Evolutionary conservation across 2,329 filamentous ascomycete species (phyloP).

Genomic region (Penicillium sp.): DNA sequence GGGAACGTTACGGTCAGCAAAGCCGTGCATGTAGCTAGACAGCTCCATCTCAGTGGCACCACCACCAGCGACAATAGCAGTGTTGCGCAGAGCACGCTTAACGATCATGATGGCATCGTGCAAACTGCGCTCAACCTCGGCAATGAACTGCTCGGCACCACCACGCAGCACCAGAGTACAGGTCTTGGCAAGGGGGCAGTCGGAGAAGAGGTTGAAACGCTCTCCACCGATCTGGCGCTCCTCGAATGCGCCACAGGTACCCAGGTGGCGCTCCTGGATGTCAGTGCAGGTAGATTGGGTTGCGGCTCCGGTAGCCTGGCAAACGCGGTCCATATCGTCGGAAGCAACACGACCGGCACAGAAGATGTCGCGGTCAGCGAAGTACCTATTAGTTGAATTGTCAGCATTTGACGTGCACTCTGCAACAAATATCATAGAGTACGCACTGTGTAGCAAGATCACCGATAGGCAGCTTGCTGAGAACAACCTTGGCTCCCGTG

Average conservation of each 20-base stretch:
- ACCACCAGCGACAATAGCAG: slow-evolving; percentile 90
- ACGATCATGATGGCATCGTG: slow-evolving; percentile 99
- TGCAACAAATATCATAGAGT: neutral
- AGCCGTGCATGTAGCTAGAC: slow-evolving; percentile 88
- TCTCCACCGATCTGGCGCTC: slow-evolving; percentile 97
- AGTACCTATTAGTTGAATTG: slow-evolving; percentile 57
- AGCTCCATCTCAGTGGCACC: slow-evolving; percentile 97
- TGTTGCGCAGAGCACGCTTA: slow-evolving; percentile 95
- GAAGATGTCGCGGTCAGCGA: slow-evolving; percentile 97
- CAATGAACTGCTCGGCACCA: slow-evolving; percentile 98
- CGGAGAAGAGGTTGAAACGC: slow-evolving; percentile 97
- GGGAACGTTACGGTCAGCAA: slow-evolving; percentile 86
- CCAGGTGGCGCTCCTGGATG: slow-evolving; percentile 84
- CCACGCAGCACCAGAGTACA: slow-evolving; percentile 94
- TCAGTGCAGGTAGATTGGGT: slow-evolving; percentile 96
- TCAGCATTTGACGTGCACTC: neutral
- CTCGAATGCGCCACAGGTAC: slow-evolving; percentile 86
- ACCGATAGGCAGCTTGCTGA: slow-evolving; percentile 95
- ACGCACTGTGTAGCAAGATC: slow-evolving; percentile 87
- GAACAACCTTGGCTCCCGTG: slow-evolving; percentile 94
- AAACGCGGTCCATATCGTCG: slow-evolving; percentile 94
- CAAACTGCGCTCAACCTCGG: slow-evolving; percentile 94
- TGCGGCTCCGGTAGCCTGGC: slow-evolving; percentile 89
- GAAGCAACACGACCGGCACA: slow-evolving; percentile 90
- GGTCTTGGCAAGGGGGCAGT: slow-evolving; percentile 92